Conservation (phyloP, 306 rosid genomes). For the Adenanthera pavonina region DNA sequence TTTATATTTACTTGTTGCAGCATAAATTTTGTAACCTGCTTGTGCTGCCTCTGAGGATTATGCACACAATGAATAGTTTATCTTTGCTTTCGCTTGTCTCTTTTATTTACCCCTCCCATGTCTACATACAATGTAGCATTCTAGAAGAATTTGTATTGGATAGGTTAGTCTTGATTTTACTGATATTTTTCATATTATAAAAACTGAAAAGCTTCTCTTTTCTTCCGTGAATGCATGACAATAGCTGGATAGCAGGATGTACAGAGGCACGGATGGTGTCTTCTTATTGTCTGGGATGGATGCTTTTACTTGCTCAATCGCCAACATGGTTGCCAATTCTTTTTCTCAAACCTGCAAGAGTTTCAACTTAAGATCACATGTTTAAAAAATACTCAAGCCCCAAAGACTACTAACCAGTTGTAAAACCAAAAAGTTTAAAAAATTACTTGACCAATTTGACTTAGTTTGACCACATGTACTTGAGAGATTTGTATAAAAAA, state of each 20-base stretch:
- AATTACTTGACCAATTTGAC: no score
- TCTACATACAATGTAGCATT: neutral
- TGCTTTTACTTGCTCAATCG: neutral
- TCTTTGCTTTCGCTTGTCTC: neutral
- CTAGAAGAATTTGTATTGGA: neutral
- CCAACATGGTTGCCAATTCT: no score
- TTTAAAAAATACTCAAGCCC: no score
- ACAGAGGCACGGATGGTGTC: neutral
- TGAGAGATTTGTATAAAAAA: no score
- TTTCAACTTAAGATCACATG: no score
- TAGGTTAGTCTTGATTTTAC: constrained; percentile 9
- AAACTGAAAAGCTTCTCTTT: neutral
- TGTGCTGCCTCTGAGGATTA: constrained; percentile 50
- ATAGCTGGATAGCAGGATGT: neutral
- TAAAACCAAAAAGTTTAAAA: no score
- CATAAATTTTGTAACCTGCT: constrained; percentile 60
- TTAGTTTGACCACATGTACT: no score
- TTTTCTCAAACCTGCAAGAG: no score
- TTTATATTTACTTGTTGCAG: constrained; percentile 40
- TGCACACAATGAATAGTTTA: neutral
- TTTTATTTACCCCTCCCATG: neutral
- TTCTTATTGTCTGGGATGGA: no score
- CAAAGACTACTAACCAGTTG: no score
- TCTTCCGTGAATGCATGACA: neutral
- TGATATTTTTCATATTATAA: constrained; percentile 1